Percentiles rank a stretch among this genome's conserved stretches.
phyloP scores from a whole-genome alignment of 163 green algal species.

The Chlamydomonas reinhardtii region DNA sequence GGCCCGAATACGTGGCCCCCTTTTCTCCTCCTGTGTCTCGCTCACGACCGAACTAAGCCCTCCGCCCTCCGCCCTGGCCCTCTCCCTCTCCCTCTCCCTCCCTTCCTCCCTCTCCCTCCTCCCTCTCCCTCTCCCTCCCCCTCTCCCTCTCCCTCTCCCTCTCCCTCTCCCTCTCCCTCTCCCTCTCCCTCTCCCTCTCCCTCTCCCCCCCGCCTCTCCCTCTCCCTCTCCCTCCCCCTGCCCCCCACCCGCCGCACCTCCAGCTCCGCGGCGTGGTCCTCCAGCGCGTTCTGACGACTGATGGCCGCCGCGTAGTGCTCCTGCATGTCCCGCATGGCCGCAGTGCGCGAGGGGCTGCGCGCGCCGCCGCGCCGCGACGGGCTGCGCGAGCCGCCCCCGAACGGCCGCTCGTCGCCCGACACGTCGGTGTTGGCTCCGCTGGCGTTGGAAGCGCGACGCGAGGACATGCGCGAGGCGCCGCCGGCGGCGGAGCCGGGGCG shows the following conservation, averaged over 20 bases:
- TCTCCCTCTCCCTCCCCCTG: too few relatives aligned
- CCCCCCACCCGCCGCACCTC: constrained; percentile 5
- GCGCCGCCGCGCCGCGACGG: not conserved
- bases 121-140: too few relatives aligned
- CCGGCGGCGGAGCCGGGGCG: not conserved
- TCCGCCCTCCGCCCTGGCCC: too few relatives aligned
- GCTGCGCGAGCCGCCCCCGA: not conserved
- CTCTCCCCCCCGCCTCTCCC: not conserved
- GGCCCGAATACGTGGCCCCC: too few relatives aligned
- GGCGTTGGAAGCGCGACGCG: constrained; percentile 24
- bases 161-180: too few relatives aligned
- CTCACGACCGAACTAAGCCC: too few relatives aligned
- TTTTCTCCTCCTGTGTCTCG: too few relatives aligned
- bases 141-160: too few relatives aligned
- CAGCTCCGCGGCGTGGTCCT: constrained; percentile 27
- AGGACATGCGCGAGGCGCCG: constrained; percentile 17
- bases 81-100: too few relatives aligned
- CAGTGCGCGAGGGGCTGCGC: not conserved
- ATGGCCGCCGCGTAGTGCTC: constrained; percentile 31
- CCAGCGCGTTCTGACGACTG: constrained; percentile 28
- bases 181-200: not conserved
- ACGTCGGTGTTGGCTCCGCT: constrained; percentile 23
- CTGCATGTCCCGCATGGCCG: constrained; percentile 2
- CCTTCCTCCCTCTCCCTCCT: too few relatives aligned
- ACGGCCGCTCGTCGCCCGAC: constrained; percentile 13